Percentiles rank a stretch among this genome's conserved stretches.
phyloP scores from a whole-genome alignment of 2,329 filamentous ascomycete genomes.

The Colletotrichum limetticola region DNA sequence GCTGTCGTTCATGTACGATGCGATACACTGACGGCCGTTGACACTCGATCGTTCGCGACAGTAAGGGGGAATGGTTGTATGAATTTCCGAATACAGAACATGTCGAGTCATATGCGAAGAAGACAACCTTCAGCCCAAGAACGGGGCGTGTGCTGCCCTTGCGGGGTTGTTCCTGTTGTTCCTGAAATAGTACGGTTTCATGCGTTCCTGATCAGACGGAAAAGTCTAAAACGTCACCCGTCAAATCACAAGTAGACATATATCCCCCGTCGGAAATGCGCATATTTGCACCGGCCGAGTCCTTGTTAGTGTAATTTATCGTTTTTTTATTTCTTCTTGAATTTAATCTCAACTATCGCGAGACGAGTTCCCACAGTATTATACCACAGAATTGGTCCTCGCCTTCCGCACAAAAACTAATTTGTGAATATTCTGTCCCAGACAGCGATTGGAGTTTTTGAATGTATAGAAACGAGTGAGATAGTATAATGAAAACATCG shows the following conservation, averaged over 20 bases:
- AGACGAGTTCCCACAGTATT: not conserved
- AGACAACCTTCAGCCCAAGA: not conserved
- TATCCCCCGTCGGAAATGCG: not conserved
- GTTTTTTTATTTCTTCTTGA: not conserved
- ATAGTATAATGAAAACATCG: not conserved
- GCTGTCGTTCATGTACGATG: not conserved
- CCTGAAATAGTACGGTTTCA: slow-evolving; percentile 5
- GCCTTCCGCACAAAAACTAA: not conserved
- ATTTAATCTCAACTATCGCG: not conserved
- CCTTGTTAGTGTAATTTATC: not conserved
- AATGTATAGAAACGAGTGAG: not conserved
- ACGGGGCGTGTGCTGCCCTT: not conserved
- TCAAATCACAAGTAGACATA: slow-evolving; percentile 3
- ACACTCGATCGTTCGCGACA: too few relatives aligned
- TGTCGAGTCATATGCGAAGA: slow-evolving; percentile 6
- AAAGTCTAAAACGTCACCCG: slow-evolving; percentile 1
- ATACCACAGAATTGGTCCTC: too few relatives aligned
- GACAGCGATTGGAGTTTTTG: not conserved
- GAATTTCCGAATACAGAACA: not conserved
- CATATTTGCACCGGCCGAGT: not conserved
- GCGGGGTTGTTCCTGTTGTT: not conserved
- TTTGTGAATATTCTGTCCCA: not conserved
- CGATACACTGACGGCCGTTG: not conserved
- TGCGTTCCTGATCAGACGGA: slow-evolving; percentile 12
- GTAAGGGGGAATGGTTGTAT: not conserved